Conservation (phyloP, 2,329 filamentous ascomycete species). For the Monilinia fructigena region DNA sequence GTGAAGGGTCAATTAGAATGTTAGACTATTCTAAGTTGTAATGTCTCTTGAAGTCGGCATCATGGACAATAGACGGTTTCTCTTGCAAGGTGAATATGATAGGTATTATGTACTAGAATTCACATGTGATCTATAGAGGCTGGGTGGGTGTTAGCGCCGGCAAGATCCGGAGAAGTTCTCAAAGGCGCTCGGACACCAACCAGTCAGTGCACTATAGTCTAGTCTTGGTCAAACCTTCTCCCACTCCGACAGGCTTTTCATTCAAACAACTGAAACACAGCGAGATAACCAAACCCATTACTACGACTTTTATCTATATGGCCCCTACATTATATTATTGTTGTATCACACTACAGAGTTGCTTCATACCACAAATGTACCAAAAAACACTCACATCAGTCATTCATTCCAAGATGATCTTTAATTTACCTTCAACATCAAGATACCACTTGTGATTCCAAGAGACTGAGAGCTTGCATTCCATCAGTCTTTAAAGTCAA, state of each 20-base stretch:
- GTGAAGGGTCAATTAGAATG: background rate
- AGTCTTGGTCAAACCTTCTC: too few relatives aligned
- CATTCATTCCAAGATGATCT: background rate
- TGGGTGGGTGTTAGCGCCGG: background rate
- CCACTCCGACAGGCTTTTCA: background rate
- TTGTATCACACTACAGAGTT: background rate
- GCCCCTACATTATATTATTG: background rate
- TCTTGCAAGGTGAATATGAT: background rate
- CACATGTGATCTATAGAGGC: background rate
- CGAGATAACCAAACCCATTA: background rate
- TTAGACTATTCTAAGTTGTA: background rate
- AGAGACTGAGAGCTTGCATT: background rate
- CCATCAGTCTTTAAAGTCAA: background rate
- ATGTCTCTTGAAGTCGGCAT: background rate
- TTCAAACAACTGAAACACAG: background rate
- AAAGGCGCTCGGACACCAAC: constrained; percentile 2
- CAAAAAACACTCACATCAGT: background rate
- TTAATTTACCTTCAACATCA: background rate
- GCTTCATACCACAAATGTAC: background rate
- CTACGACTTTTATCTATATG: background rate
- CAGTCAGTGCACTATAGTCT: background rate
- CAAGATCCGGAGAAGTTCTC: background rate
- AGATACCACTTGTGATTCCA: background rate
- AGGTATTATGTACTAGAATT: too few relatives aligned
- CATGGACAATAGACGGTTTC: background rate